Evolutionary conservation across 2,329 filamentous ascomycete genomes (phyloP).

Genomic region (Xylariomycetidae sp.): DNA sequence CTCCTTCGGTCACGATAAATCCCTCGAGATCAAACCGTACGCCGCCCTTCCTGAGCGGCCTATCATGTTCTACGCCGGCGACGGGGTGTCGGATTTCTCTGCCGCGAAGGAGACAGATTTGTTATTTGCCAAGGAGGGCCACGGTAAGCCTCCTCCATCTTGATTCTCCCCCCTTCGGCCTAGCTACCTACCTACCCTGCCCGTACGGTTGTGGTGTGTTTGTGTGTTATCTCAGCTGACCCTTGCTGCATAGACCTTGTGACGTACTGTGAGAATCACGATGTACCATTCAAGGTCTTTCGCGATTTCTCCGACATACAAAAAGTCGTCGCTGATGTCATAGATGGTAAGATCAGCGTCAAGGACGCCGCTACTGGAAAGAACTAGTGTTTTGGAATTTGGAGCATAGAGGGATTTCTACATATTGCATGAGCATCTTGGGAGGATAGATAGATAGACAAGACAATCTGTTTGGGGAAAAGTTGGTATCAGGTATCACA

Average conservation of each 20-base stretch:
- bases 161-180: constrained; percentile 5
- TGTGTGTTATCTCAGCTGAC: too few relatives aligned
- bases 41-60: constrained; percentile 71
- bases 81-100: constrained; percentile 88
- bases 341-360: constrained; percentile 65
- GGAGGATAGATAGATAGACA: too few relatives aligned
- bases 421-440: too few relatives aligned
- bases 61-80: constrained; percentile 88
- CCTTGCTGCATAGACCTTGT: constrained; percentile 74
- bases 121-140: constrained; percentile 87
- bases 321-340: constrained; percentile 70
- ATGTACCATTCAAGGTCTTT: constrained; percentile 84
- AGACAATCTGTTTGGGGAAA: too few relatives aligned
- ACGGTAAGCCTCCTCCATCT: too few relatives aligned
- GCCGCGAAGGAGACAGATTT: constrained; percentile 90
- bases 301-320: constrained; percentile 79
- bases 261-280: constrained; percentile 76
- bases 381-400: too few relatives aligned
- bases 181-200: neutral
- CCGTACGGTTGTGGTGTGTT: too few relatives aligned
- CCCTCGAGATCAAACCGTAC: constrained; percentile 83
- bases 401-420: too few relatives aligned
- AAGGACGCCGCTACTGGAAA: constrained; percentile 60
- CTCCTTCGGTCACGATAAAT: constrained; percentile 96
- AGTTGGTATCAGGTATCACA: too few relatives aligned